phyloP scores from a whole-genome alignment of 768 basidiomycete species.

The Thelephora ganbajun region DNA sequence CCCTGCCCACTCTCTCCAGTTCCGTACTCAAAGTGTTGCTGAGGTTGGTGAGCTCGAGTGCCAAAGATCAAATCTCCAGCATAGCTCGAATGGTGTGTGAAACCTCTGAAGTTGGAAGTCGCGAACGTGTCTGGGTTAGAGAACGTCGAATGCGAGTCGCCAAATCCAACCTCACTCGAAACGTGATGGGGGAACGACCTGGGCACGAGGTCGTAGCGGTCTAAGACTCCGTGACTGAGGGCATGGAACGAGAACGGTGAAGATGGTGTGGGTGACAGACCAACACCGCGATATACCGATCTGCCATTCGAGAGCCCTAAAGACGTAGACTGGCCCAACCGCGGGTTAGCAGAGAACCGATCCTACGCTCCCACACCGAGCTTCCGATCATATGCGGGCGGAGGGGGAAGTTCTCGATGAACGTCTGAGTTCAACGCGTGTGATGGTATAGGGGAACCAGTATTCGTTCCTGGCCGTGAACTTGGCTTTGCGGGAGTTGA shows the following conservation, averaged over 20 bases:
- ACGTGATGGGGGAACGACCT: constrained; percentile 38
- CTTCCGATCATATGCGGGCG: constrained; percentile 61
- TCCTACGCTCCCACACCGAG: constrained; percentile 71
- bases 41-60: constrained; percentile 49
- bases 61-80: constrained; percentile 81
- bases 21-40: constrained; percentile 24
- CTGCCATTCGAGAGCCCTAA: constrained; percentile 21
- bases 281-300: constrained; percentile 25
- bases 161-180: constrained; percentile 52
- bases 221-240: constrained; percentile 53
- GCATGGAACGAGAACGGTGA: constrained; percentile 34
- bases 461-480: constrained; percentile 21
- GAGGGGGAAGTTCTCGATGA: constrained; percentile 37
- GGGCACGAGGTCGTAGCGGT: constrained; percentile 71
- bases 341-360: constrained; percentile 74
- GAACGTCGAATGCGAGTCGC: constrained; percentile 55
- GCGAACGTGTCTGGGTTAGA: constrained; percentile 48
- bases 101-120: constrained; percentile 47
- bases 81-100: constrained; percentile 72
- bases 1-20: constrained; percentile 30
- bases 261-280: constrained; percentile 42
- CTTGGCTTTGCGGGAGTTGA: constrained; percentile 54
- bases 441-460: constrained; percentile 53
- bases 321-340: constrained; percentile 44
- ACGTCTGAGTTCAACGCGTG: constrained; percentile 46